phyloP scores from a whole-genome alignment of 2,329 filamentous ascomycete species.

The Chrysoporthe puriensis region DNA sequence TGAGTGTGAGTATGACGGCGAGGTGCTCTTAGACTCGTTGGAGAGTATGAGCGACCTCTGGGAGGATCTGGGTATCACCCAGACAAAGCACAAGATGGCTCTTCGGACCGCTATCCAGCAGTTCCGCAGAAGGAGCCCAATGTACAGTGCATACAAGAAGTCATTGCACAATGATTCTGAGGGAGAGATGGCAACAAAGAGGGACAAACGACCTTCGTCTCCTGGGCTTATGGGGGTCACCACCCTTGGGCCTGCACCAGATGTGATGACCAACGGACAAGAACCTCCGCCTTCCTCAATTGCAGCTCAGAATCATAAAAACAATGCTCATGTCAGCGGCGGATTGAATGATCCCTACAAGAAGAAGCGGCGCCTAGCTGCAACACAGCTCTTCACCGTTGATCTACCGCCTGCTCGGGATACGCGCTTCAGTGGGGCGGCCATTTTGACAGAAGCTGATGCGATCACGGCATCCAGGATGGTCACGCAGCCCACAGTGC shows the following conservation, averaged over 20 bases:
- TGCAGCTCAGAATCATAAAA: neutral
- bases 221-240: neutral
- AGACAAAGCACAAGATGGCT: slow-evolving; percentile 60
- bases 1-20: slow-evolving; percentile 68
- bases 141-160: slow-evolving; percentile 47
- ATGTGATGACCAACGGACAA: slow-evolving; percentile 4
- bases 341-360: slow-evolving; percentile 24
- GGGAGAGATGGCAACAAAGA: slow-evolving; percentile 11
- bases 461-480: neutral
- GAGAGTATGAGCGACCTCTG: slow-evolving; percentile 55
- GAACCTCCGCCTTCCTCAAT: neutral
- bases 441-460: slow-evolving; percentile 20
- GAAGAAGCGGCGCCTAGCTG: slow-evolving; percentile 39
- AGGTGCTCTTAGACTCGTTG: slow-evolving; percentile 61
- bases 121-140: slow-evolving; percentile 56
- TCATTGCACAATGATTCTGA: slow-evolving; percentile 35
- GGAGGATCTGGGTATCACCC: slow-evolving; percentile 58
- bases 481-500: neutral
- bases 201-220: neutral
- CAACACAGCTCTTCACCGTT: slow-evolving; percentile 33
- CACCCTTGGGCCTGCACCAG: slow-evolving; percentile 3
- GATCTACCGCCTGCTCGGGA: slow-evolving; percentile 11
- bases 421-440: slow-evolving; percentile 26
- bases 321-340: slow-evolving; percentile 2
- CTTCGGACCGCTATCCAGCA: slow-evolving; percentile 61